Conservation (phyloP, 2,329 filamentous ascomycete species). For the Diaporthe vexans region DNA sequence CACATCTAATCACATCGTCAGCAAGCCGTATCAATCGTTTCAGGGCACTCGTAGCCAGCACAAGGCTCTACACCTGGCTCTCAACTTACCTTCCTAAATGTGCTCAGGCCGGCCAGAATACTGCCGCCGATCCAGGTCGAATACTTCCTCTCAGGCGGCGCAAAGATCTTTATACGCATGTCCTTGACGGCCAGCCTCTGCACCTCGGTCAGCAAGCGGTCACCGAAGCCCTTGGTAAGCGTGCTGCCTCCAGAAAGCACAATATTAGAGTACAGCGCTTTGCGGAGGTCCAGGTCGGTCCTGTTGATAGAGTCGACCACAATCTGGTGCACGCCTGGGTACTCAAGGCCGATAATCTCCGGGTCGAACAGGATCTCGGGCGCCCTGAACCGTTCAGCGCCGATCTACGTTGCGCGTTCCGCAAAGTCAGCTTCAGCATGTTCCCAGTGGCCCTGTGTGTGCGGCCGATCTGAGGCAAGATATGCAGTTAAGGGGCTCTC, state of each 20-base stretch:
- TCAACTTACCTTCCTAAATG: constrained; percentile 89
- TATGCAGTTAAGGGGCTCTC: background rate
- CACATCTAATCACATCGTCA: constrained; percentile 81
- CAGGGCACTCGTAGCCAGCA: background rate
- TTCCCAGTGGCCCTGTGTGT: background rate
- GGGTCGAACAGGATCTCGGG: constrained; percentile 98
- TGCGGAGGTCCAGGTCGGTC: constrained; percentile 95
- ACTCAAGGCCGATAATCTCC: constrained; percentile 96
- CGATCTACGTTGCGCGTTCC: constrained; percentile 70
- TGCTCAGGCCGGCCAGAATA: constrained; percentile 95
- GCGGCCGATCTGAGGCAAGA: no score
- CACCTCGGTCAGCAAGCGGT: constrained; percentile 90
- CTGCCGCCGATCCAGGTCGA: constrained; percentile 99
- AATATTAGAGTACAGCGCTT: constrained; percentile 95
- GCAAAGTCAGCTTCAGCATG: constrained; percentile 8
- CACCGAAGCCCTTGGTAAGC: constrained; percentile 95
- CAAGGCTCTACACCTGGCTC: background rate
- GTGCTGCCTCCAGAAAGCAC: constrained; percentile 97
- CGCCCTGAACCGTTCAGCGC: constrained; percentile 93
- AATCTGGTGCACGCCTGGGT: constrained; percentile 97
- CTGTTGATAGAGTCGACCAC: constrained; percentile 96
- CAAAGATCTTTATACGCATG: constrained; percentile 99
- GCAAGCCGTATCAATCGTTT: background rate
- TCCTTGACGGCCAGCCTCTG: constrained; percentile 96
- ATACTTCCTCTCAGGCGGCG: constrained; percentile 96